phyloP scores from a whole-genome alignment of 202 grass and related monocot genomes.

The Digitaria exilis region DNA sequence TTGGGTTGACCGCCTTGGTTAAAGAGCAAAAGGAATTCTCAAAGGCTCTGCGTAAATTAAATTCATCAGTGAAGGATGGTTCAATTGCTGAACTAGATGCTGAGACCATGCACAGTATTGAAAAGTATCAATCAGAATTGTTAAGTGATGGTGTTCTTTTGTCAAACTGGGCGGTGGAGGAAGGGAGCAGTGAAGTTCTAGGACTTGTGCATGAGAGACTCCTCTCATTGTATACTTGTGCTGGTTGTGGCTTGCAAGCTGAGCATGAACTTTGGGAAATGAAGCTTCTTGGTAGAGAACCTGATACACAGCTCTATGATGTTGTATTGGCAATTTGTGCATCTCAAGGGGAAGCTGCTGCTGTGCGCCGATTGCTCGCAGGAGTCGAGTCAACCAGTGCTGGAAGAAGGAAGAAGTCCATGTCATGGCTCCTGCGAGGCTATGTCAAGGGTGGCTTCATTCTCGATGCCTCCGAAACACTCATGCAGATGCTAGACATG shows the following conservation, averaged over 20 bases:
- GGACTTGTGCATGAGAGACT: conserved; percentile 84
- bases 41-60: conserved; percentile 77
- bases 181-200: conserved; percentile 60
- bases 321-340: conserved; percentile 92
- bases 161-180: conserved; percentile 82
- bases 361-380: conserved; percentile 70
- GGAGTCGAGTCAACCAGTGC: conserved; percentile 68
- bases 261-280: conserved; percentile 88
- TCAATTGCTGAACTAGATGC: conserved; percentile 56
- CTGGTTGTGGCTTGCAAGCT: conserved; percentile 81
- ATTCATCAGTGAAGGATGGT: conserved; percentile 69
- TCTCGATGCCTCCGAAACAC: conserved; percentile 76
- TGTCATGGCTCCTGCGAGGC: conserved; percentile 91
- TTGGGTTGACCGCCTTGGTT: conserved; percentile 88
- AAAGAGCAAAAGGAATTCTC: conserved; percentile 99
- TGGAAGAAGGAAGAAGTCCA: conserved; percentile 70
- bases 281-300: conserved; percentile 85
- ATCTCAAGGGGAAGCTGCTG: conserved; percentile 82
- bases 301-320: conserved; percentile 90
- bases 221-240: conserved; percentile 82
- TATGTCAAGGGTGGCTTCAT: conserved; percentile 92
- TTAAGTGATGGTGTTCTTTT: conserved; percentile 73
- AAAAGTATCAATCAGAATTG: conserved; percentile 72
- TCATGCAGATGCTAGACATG: conserved; percentile 79
- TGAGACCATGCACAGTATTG: conserved; percentile 56